phyloP scores from a whole-genome alignment of 2,329 filamentous ascomycete species.

The Xylaria sp. region DNA sequence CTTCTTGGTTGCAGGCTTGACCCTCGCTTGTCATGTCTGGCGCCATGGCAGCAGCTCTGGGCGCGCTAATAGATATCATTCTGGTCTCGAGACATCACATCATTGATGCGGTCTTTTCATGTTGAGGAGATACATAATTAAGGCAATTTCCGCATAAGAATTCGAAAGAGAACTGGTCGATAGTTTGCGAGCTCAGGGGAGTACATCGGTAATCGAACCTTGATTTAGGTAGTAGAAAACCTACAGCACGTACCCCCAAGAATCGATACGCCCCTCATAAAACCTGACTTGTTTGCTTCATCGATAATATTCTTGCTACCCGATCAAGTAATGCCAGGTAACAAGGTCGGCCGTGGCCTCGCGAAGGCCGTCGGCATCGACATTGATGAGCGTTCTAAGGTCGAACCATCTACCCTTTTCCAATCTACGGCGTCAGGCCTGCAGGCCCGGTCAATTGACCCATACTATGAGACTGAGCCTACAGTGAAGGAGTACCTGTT shows the following conservation, averaged over 20 bases:
- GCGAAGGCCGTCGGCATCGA: constrained; percentile 47
- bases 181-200: background rate
- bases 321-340: constrained; percentile 15
- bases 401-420: constrained; percentile 45
- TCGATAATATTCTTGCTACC: background rate
- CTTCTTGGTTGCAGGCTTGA: constrained; percentile 30
- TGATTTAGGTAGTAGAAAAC: background rate
- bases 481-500: constrained; percentile 76
- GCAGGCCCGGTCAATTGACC: constrained; percentile 61
- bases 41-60: constrained; percentile 12
- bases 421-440: constrained; percentile 45
- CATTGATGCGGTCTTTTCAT: background rate
- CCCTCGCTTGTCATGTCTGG: constrained; percentile 18
- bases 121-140: constrained; percentile 22
- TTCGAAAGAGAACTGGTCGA: background rate
- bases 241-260: background rate
- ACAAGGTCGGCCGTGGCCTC: constrained; percentile 30
- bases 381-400: constrained; percentile 44
- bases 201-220: background rate
- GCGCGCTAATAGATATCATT: constrained; percentile 18
- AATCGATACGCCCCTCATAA: background rate
- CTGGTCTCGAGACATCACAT: background rate
- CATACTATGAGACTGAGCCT: constrained; percentile 84
- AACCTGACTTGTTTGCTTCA: background rate
- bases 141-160: constrained; percentile 10